Conservation (phyloP, 148 eudicot genomes). For the Diospyros kaki region DNA sequence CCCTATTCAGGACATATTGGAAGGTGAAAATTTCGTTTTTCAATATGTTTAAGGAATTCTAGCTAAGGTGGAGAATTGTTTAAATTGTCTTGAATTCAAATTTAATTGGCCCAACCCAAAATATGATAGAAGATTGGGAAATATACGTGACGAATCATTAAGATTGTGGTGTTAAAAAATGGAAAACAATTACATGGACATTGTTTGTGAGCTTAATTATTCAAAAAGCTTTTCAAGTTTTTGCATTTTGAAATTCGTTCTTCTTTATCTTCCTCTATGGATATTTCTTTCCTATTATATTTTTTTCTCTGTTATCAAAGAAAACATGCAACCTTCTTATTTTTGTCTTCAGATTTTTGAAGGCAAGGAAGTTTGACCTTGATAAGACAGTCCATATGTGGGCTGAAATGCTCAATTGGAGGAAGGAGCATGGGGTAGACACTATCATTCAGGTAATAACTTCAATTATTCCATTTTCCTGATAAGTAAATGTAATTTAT, state of each 20-base stretch:
- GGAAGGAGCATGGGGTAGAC: conserved; percentile 79
- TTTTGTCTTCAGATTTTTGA: conserved; percentile 69
- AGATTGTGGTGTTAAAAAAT: neutral
- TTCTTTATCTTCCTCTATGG: neutral
- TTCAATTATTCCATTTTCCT: neutral
- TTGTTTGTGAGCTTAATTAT: neutral
- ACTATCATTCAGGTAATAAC: conserved; percentile 66
- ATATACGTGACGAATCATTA: neutral
- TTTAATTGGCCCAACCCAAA: no score
- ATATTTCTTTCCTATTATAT: neutral
- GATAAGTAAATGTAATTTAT: neutral
- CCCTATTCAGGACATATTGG: no score
- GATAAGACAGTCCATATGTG: conserved; percentile 89
- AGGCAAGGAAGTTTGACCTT: conserved; percentile 92
- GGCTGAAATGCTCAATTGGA: conserved; percentile 98
- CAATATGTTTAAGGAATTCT: no score
- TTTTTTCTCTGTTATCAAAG: neutral
- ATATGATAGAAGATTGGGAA: neutral
- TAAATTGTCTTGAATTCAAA: no score
- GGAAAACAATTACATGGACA: no score
- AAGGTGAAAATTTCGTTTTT: no score
- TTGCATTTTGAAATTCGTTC: neutral
- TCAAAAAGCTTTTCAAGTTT: neutral
- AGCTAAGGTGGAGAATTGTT: no score
- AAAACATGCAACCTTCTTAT: neutral